Percentiles rank a stretch among this genome's conserved stretches.
These are phyloP conservation scores for Buddleja alternifolia DNA, from an alignment of 257 asterid genomes.

Conservation along the genomic window DNA sequence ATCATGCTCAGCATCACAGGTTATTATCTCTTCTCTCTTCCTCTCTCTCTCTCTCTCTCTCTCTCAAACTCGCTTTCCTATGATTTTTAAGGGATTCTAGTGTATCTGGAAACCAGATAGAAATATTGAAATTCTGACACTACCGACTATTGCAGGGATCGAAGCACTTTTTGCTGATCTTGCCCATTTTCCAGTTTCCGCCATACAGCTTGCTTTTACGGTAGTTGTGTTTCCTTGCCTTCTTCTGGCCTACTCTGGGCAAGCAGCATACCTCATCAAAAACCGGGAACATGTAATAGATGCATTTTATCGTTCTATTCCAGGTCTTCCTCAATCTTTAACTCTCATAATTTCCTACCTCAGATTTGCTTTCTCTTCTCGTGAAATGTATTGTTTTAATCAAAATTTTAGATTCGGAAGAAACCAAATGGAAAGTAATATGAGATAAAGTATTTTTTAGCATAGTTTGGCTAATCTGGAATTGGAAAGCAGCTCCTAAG, in stretches of 20 bases:
- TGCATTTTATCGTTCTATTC: conserved; percentile 79
- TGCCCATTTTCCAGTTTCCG: conserved; percentile 69
- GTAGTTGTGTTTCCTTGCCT: conserved; percentile 74
- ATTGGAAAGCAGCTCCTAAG: background rate
- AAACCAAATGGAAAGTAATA: too few relatives aligned
- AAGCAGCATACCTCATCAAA: conserved; percentile 78
- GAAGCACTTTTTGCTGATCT: conserved; percentile 88
- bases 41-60: background rate
- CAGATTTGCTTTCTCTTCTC: too few relatives aligned
- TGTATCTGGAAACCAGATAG: conserved; percentile 3
- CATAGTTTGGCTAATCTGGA: background rate
- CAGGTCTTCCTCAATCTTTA: conserved; percentile 44
- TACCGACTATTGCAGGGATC: conserved; percentile 52
- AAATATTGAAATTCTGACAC: conserved; percentile 29
- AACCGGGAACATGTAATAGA: conserved; percentile 56
- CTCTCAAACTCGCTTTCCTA: background rate
- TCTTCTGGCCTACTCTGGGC: conserved; percentile 74
- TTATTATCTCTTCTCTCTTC: conserved; percentile 26
- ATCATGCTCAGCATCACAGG: conserved; percentile 99
- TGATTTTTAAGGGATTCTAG: background rate
- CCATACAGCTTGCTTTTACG: conserved; percentile 73
- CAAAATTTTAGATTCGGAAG: too few relatives aligned
- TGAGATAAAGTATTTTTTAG: too few relatives aligned
- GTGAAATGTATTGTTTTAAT: too few relatives aligned
- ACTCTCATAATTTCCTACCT: too few relatives aligned